These are phyloP conservation scores for Davidsoniella eucalypti DNA, from an alignment of 2,329 filamentous ascomycete genomes.

Conservation along the genomic window DNA sequence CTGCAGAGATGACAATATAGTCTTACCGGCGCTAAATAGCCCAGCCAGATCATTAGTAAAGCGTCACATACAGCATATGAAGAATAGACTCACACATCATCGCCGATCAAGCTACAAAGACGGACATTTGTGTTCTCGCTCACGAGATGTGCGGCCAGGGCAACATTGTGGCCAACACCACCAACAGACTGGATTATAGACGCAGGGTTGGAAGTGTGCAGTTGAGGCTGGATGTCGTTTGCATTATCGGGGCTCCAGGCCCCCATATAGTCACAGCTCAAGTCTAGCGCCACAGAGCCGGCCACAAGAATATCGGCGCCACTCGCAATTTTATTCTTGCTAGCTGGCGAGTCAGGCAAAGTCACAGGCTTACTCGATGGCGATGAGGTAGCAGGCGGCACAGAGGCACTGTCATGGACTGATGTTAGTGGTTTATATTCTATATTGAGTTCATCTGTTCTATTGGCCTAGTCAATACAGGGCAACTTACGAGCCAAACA, in stretches of 20 bases:
- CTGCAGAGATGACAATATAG: slow-evolving; percentile 50
- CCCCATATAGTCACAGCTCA: slow-evolving; percentile 58
- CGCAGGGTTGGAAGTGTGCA: slow-evolving; percentile 76
- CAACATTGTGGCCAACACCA: slow-evolving; percentile 85
- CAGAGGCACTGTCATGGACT: background rate
- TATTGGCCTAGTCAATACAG: background rate
- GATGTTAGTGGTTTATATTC: background rate
- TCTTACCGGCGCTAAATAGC: slow-evolving; percentile 47
- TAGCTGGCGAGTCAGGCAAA: too few relatives aligned
- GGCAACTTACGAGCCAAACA: slow-evolving; percentile 5
- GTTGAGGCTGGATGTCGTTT: slow-evolving; percentile 26
- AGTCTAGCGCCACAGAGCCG: slow-evolving; percentile 77
- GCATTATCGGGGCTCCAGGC: slow-evolving; percentile 15
- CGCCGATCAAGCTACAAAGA: slow-evolving; percentile 65
- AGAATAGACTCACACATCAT: slow-evolving; percentile 44
- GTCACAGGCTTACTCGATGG: background rate
- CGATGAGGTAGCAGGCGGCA: background rate
- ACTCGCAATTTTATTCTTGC: background rate
- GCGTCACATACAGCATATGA: background rate
- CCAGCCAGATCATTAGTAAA: slow-evolving; percentile 2
- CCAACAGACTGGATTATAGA: slow-evolving; percentile 69
- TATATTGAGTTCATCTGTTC: too few relatives aligned
- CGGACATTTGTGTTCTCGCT: slow-evolving; percentile 45
- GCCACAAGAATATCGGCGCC: slow-evolving; percentile 61
- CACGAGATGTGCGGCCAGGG: slow-evolving; percentile 58